phyloP scores from a whole-genome alignment of 2,329 filamentous ascomycete genomes.

The Amauroascus verrucosus region DNA sequence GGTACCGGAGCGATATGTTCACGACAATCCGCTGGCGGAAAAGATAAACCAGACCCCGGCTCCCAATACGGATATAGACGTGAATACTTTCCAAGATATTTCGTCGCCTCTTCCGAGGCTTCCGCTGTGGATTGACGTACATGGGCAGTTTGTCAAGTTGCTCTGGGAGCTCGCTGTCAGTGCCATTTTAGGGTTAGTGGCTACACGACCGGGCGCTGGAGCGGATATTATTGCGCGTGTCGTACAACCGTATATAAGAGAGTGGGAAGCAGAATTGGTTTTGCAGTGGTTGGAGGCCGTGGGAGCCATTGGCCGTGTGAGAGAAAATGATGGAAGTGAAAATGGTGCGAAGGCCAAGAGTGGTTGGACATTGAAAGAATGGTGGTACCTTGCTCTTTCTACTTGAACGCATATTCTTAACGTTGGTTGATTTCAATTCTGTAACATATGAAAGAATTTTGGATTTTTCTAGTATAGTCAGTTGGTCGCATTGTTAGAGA shows the following conservation, averaged over 20 bases:
- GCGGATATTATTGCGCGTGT: slow-evolving; percentile 28
- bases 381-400: slow-evolving; percentile 34
- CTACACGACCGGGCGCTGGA: slow-evolving; percentile 33
- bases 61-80: slow-evolving; percentile 22
- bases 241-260: slow-evolving; percentile 31
- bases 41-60: slow-evolving; percentile 17
- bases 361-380: slow-evolving; percentile 29
- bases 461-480: too few species aligned
- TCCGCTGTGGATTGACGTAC: slow-evolving; percentile 42
- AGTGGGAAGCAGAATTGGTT: slow-evolving; percentile 35
- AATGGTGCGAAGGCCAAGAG: slow-evolving; percentile 9
- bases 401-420: slow-evolving; percentile 2
- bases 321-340: slow-evolving; percentile 17
- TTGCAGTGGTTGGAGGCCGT: slow-evolving; percentile 34
- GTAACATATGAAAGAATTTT: too few species aligned
- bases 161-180: slow-evolving; percentile 37
- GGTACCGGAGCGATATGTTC: slow-evolving; percentile 27
- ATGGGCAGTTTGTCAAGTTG: slow-evolving; percentile 28
- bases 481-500: too few species aligned
- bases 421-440: too few species aligned
- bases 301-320: slow-evolving; percentile 18
- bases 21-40: slow-evolving; percentile 30
- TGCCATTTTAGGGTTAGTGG: slow-evolving; percentile 35
- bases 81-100: slow-evolving; percentile 3
- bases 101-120: slow-evolving; percentile 23